Evolutionary conservation across 202 grass and related monocot species (phyloP), one percentile per base, ranked within the genome.

Genomic region (Zoysia matrella): DNA sequence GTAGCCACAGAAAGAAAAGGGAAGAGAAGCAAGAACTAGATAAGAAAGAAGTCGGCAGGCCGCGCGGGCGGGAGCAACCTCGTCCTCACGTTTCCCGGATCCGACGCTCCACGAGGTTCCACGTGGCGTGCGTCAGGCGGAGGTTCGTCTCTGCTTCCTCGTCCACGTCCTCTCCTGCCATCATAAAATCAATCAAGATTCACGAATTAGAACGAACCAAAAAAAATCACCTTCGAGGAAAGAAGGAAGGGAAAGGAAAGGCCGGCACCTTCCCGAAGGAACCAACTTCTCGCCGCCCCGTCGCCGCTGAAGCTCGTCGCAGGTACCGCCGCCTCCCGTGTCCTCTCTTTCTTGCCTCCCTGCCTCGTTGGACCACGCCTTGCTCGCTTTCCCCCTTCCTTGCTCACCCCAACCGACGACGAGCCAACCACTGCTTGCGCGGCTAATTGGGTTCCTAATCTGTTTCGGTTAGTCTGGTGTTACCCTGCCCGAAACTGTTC

Each of bases 251-350:
- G 3, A 42, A 4, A 52, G 18, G 48, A 82, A 62, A 87, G 76
- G 70, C 56, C 80, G 85, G 78, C 80, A 52, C 82, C 79, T 86
- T 84, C 79, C 74, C 41, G 44, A 90, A 86, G 84, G 47, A 89
- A 87, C 71, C 77, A 73, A 70, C 57, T 54, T 58, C 49, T 46
- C 54, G 60, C 73, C 60, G 75, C 69, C 83, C 51, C 68, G 52
- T 2, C 42, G 64, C 67, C 55, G n/a, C 85, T 8, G 30, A 36
- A 36, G 45, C 2, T 13, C 83, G 15, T 55, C 54, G 48, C 62
- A 65, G 81, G 83, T 85, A 66, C 64, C 9, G 8, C 41, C 14
- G 36, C 77, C 44, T 54, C 48, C 18, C 60, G 30, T 62, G 36
- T 11, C 60, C 6, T 15, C 18, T 18, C 15, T 36, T 36, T 36